phyloP scores from a whole-genome alignment of 371 early-diverging fungal genomes.

The Rhizopus stolonifer region DNA sequence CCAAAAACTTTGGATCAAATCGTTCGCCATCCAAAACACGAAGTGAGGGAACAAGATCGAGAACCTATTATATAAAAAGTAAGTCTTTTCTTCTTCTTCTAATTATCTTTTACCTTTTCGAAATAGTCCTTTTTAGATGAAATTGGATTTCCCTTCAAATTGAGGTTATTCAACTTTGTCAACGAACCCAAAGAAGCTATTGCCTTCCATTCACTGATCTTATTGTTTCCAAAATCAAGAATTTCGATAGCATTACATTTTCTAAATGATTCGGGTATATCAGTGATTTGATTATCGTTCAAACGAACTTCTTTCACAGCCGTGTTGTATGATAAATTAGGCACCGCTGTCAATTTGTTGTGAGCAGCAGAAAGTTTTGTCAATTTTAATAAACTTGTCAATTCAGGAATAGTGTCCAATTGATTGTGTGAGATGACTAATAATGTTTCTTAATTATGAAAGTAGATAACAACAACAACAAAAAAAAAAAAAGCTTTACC shows the following conservation, averaged over 20 bases:
- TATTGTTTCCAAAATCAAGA: conserved; percentile 76
- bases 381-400: conserved; percentile 57
- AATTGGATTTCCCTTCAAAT: conserved; percentile 80
- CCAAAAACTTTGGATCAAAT: conserved; percentile 77
- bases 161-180: conserved; percentile 66
- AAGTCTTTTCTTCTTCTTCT: background rate
- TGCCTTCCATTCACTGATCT: conserved; percentile 63
- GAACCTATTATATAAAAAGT: conserved; percentile 32
- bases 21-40: conserved; percentile 81
- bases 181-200: conserved; percentile 65
- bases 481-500: too few species aligned
- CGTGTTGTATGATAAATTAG: conserved; percentile 60
- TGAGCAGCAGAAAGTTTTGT: conserved; percentile 78
- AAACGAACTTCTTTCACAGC: conserved; percentile 74
- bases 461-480: too few species aligned
- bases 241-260: conserved; percentile 61
- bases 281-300: conserved; percentile 72
- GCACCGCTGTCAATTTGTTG: conserved; percentile 67
- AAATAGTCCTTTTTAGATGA: conserved; percentile 62
- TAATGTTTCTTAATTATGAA: background rate
- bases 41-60: conserved; percentile 68
- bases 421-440: conserved; percentile 80
- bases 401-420: conserved; percentile 57
- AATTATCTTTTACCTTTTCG: conserved; percentile 48
- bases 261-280: conserved; percentile 63